phyloP scores from a whole-genome alignment of 306 rosid species.

The Sechiopsis laciniata region DNA sequence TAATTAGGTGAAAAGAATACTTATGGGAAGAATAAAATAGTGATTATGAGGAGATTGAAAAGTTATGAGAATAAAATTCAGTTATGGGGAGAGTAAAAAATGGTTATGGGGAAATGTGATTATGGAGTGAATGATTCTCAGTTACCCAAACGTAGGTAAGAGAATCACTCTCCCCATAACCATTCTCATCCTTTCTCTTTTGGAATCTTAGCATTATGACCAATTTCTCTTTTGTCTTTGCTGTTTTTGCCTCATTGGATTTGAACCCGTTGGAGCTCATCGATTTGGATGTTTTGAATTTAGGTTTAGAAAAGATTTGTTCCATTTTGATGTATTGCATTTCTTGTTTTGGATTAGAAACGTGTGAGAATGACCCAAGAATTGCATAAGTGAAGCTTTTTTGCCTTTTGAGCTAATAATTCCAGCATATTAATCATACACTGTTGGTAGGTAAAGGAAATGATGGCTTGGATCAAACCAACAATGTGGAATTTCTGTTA shows the following conservation, averaged over 20 bases:
- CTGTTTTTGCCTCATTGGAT: not conserved
- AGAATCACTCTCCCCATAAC: too few species aligned
- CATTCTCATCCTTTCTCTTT: not conserved
- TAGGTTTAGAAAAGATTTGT: not conserved
- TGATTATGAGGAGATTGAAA: too few species aligned
- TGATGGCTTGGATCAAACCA: not conserved
- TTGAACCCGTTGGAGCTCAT: not conserved
- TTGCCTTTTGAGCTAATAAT: not conserved
- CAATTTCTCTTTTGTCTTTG: not conserved
- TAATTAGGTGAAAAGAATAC: too few species aligned
- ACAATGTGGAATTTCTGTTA: conserved; percentile 1
- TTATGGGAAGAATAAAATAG: too few species aligned
- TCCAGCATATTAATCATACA: not conserved
- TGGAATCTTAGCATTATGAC: not conserved
- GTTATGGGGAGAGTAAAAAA: too few species aligned
- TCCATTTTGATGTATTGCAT: not conserved
- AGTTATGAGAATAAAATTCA: too few species aligned
- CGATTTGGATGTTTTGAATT: not conserved
- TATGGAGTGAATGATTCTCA: too few species aligned
- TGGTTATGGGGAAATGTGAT: too few species aligned
- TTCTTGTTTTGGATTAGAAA: not conserved
- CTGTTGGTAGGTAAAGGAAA: not conserved
- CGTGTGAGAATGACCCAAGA: not conserved
- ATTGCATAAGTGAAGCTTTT: not conserved
- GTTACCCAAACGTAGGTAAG: too few species aligned